Conservation (phyloP, 2,329 filamentous ascomycete species). For the Cryphonectria parasitica region DNA sequence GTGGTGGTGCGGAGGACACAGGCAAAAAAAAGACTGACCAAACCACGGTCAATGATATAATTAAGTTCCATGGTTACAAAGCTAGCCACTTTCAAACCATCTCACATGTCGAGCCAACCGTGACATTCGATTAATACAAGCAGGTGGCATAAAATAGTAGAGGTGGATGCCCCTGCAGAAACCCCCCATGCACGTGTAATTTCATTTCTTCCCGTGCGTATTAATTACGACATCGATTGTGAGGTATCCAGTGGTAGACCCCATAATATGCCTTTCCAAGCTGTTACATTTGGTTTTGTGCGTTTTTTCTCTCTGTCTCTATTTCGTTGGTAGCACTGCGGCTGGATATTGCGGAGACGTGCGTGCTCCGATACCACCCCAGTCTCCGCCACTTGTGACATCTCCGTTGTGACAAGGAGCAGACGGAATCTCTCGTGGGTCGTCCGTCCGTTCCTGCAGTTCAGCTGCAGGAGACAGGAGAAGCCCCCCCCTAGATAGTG, state of each 20-base stretch:
- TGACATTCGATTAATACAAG: background rate
- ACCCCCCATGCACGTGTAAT: background rate
- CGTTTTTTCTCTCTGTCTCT: background rate
- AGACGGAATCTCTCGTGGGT: background rate
- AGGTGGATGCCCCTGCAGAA: background rate
- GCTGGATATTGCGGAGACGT: background rate
- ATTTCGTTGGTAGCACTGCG: background rate
- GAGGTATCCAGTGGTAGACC: background rate
- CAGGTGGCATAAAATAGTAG: no score
- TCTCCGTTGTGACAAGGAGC: background rate
- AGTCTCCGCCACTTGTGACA: background rate
- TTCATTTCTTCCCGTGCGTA: background rate
- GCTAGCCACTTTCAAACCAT: background rate
- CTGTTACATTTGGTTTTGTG: background rate
- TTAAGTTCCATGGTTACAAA: background rate
- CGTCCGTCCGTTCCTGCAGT: background rate
- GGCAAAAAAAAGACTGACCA: no score
- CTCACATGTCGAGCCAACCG: background rate
- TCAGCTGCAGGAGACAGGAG: background rate
- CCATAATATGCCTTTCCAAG: background rate
- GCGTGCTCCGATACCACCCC: background rate
- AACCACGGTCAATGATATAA: no score
- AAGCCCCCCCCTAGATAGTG: no score
- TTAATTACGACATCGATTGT: background rate
- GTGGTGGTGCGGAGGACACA: no score